phyloP scores from a whole-genome alignment of 2,329 filamentous ascomycete species.

The Cercospora nicotianae region DNA sequence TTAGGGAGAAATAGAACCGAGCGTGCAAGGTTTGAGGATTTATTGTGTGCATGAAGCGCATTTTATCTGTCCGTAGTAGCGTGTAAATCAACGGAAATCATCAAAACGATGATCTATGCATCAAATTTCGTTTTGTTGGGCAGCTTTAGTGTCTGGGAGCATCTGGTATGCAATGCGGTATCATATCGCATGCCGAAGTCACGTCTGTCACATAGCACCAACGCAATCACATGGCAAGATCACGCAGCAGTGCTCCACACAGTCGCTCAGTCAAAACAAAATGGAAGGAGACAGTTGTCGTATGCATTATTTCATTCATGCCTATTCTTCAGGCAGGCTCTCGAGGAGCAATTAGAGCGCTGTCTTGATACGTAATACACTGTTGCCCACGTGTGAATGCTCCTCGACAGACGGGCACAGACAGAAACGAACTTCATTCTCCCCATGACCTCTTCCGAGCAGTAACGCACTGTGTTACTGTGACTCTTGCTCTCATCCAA shows the following conservation, averaged over 20 bases:
- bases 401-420: neutral
- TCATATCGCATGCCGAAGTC: neutral
- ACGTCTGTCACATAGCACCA: neutral
- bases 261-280: neutral
- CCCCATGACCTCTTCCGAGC: neutral
- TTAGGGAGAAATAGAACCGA: slow-evolving; percentile 3
- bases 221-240: neutral
- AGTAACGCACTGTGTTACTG: neutral
- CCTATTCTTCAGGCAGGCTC: slow-evolving; percentile 1
- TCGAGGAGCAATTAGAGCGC: slow-evolving; percentile 1
- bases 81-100: neutral
- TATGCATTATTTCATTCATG: slow-evolving; percentile 10
- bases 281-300: neutral
- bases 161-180: neutral
- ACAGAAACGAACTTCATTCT: slow-evolving; percentile 9
- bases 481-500: neutral
- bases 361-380: slow-evolving; percentile 12
- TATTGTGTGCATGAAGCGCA: neutral
- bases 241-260: neutral
- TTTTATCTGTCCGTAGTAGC: neutral
- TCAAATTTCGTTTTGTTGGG: neutral
- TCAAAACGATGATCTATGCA: neutral
- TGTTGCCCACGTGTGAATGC: neutral
- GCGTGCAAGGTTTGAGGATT: neutral
- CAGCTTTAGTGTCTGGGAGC: neutral